A percentile compares a stretch with the other conserved stretches of the same genome.
Evolutionary conservation across 345 rosid genomes (phyloP).

Genomic region (Cochlearia excelsa): DNA sequence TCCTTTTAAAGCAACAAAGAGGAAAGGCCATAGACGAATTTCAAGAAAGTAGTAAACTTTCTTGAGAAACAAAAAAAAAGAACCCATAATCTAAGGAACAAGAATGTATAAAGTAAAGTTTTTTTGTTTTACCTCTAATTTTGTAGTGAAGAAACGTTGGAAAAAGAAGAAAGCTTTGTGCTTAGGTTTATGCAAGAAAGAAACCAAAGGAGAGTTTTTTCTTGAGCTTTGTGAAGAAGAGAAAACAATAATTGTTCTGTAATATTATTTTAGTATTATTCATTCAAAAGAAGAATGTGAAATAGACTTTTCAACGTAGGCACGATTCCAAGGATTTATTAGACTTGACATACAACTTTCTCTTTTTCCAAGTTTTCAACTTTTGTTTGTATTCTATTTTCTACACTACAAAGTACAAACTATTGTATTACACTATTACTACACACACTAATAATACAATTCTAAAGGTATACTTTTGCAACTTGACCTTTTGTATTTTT

Average conservation of each 20-base stretch:
- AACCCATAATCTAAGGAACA: conserved; percentile 32
- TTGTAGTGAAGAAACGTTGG: conserved; percentile 9
- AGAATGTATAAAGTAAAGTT: conserved; percentile 7
- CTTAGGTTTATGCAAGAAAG: neutral
- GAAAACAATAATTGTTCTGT: conserved; percentile 32
- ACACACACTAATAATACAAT: no score
- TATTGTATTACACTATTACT: no score
- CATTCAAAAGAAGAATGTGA: conserved; percentile 19
- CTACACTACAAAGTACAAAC: no score
- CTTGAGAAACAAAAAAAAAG: conserved; percentile 31
- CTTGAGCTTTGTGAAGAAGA: conserved; percentile 34
- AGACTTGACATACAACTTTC: no score
- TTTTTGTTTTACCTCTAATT: conserved; percentile 20
- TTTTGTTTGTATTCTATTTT: no score
- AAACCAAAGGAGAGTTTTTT: conserved; percentile 11
- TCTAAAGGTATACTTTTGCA: no score
- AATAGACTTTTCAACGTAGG: conserved; percentile 37
- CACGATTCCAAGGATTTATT: conserved; percentile 33
- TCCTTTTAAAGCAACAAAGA: conserved; percentile 18
- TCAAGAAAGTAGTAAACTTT: conserved; percentile 36
- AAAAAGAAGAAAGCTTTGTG: conserved; percentile 33
- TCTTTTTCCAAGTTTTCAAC: no score
- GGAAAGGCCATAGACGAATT: conserved; percentile 16
- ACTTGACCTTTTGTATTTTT: no score
- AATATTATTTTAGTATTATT: conserved; percentile 6